Conservation (phyloP, 148 eudicot species). For the Polygonum aviculare region DNA sequence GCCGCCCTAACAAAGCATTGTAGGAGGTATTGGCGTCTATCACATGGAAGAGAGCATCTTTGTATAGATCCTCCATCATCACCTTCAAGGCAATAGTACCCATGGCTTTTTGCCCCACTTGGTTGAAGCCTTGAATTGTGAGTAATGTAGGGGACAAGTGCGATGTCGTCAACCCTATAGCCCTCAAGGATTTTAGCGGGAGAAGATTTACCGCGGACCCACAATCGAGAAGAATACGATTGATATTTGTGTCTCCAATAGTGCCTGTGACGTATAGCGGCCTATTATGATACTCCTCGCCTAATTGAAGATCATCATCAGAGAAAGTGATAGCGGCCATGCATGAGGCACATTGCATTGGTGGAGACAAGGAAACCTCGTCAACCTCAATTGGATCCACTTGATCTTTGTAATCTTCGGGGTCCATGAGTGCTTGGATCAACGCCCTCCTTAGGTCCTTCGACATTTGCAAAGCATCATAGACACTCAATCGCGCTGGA, state of each 20-base stretch:
- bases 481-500: not conserved
- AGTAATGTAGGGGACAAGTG: too few relatives aligned
- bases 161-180: too few relatives aligned
- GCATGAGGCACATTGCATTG: not conserved
- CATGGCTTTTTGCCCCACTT: too few relatives aligned
- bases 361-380: not conserved
- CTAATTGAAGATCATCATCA: not conserved
- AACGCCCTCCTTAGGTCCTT: not conserved
- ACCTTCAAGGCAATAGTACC: too few relatives aligned
- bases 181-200: too few relatives aligned
- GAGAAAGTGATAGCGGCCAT: not conserved
- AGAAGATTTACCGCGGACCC: too few relatives aligned
- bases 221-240: too few relatives aligned
- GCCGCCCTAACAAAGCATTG: too few relatives aligned
- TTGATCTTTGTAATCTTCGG: not conserved
- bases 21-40: too few relatives aligned
- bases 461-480: not conserved
- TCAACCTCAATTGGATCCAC: not conserved
- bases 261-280: not conserved
- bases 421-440: not conserved
- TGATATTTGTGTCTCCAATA: not conserved
- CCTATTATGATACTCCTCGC: not conserved
- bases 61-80: too few relatives aligned
- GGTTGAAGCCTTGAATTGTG: too few relatives aligned
- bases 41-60: too few relatives aligned